Conservation (phyloP, 2,329 filamentous ascomycete species). For the Penicillium concentricum region DNA sequence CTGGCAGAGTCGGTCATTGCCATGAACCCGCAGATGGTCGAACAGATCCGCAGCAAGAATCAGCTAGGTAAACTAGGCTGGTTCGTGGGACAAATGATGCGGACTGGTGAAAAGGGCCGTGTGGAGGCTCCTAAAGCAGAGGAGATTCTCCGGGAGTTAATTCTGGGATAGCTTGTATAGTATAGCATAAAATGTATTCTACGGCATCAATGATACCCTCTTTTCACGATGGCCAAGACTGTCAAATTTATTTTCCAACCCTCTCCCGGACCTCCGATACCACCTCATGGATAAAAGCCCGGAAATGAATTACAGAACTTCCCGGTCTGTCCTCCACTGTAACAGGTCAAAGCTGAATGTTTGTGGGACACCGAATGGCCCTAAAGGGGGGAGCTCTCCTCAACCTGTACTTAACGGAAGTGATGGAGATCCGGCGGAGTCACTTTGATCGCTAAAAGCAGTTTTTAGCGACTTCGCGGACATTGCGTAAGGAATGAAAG, state of each 20-base stretch:
- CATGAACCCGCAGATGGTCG: conserved; percentile 57
- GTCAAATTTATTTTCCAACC: not conserved
- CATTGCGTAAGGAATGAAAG: conserved; percentile 16
- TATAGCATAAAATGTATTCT: conserved; percentile 13
- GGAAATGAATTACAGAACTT: conserved; percentile 12
- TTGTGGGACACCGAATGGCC: conserved; percentile 26
- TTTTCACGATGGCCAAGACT: not conserved
- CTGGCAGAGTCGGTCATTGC: conserved; percentile 56
- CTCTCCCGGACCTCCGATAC: not conserved
- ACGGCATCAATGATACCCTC: conserved; percentile 26
- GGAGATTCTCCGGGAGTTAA: conserved; percentile 51
- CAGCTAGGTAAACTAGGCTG: conserved; percentile 66
- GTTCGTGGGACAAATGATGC: conserved; percentile 69
- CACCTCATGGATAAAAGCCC: not conserved
- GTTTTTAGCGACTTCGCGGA: conserved; percentile 41
- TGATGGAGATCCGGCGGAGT: conserved; percentile 28
- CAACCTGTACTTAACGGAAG: conserved; percentile 51
- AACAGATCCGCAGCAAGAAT: conserved; percentile 58
- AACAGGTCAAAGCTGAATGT: conserved; percentile 18
- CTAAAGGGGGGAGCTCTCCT: conserved; percentile 39
- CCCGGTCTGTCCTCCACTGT: conserved; percentile 8
- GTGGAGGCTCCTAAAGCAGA: conserved; percentile 62
- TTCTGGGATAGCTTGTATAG: conserved; percentile 30
- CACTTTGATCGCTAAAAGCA: conserved; percentile 47
- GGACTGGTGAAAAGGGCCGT: conserved; percentile 58